Conservation (phyloP, 1,139 yeast genomes). For the Lodderomyces oxycetoniae region DNA sequence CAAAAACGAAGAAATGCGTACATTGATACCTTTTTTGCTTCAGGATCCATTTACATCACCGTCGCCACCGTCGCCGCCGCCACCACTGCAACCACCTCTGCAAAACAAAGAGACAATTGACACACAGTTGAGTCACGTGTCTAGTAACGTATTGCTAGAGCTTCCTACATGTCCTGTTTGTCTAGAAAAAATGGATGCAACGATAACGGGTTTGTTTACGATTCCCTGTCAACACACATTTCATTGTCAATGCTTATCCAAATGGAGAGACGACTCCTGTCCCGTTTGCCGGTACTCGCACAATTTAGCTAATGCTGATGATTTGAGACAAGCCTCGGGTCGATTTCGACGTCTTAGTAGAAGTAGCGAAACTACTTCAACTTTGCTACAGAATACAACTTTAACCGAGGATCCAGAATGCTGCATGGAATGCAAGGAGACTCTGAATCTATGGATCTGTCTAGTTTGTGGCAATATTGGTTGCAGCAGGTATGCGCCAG, state of each 20-base stretch:
- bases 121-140: neutral
- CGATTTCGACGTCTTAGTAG: slow-evolving; percentile 3
- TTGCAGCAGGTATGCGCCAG: slow-evolving; percentile 63
- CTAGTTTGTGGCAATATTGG: slow-evolving; percentile 46
- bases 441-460: slow-evolving; percentile 40
- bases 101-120: too few relatives aligned
- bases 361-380: slow-evolving; percentile 4
- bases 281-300: slow-evolving; percentile 86
- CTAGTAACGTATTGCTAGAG: slow-evolving; percentile 39
- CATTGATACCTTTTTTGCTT: slow-evolving; percentile 59
- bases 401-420: slow-evolving; percentile 17
- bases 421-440: slow-evolving; percentile 34
- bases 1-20: slow-evolving; percentile 19
- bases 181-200: slow-evolving; percentile 81
- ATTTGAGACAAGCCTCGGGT: slow-evolving; percentile 10
- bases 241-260: slow-evolving; percentile 82
- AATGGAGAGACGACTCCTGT: slow-evolving; percentile 89
- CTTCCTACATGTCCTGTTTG: slow-evolving; percentile 94
- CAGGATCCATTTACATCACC: slow-evolving; percentile 65
- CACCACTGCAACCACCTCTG: neutral
- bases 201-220: slow-evolving; percentile 75
- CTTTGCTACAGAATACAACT: neutral
- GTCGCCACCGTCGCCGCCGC: neutral
- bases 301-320: slow-evolving; percentile 31
- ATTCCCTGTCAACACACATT: slow-evolving; percentile 93